Evolutionary conservation across 192 early-diverging fungal species (phyloP).

Genomic region (Backusella parvicylindrica): DNA sequence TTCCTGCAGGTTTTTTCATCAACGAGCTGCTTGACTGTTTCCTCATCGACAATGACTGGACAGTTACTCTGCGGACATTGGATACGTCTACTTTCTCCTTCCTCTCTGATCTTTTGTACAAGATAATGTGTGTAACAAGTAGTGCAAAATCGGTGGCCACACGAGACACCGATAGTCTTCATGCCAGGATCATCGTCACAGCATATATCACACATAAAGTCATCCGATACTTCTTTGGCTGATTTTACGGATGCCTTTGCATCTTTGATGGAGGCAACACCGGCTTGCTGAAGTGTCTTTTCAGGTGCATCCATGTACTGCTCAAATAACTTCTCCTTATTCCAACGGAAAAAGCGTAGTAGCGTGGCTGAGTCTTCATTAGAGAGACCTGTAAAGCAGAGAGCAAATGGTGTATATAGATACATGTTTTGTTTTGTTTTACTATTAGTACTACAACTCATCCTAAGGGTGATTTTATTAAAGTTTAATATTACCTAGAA

Average conservation of each 20-base stretch:
- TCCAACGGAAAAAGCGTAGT: slow-evolving; percentile 79
- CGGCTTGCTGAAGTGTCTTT: slow-evolving; percentile 54
- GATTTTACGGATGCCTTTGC: slow-evolving; percentile 17
- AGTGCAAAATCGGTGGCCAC: slow-evolving; percentile 86
- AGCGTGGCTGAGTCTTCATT: slow-evolving; percentile 73
- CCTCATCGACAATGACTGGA: slow-evolving; percentile 77
- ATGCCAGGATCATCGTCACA: slow-evolving; percentile 63
- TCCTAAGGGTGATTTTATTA: background rate
- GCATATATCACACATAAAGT: slow-evolving; percentile 90
- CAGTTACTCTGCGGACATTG: slow-evolving; percentile 81
- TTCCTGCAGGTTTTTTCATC: slow-evolving; percentile 51
- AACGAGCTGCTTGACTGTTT: slow-evolving; percentile 72
- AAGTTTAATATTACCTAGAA: slow-evolving; percentile 52
- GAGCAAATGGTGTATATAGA: too few species aligned
- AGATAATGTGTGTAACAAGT: slow-evolving; percentile 88
- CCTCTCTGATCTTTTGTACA: slow-evolving; percentile 75
- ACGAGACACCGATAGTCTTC: slow-evolving; percentile 71
- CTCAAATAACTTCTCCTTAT: slow-evolving; percentile 86
- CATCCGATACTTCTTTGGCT: slow-evolving; percentile 6
- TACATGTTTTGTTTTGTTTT: too few species aligned
- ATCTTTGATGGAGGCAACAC: slow-evolving; percentile 37
- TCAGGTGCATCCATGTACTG: slow-evolving; percentile 70
- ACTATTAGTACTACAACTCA: background rate
- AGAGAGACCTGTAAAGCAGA: slow-evolving; percentile 39
- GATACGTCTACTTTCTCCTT: slow-evolving; percentile 88